These are phyloP conservation scores for Trichoderma oligosporum DNA, from an alignment of 2,329 filamentous ascomycete species.

Conservation along the genomic window DNA sequence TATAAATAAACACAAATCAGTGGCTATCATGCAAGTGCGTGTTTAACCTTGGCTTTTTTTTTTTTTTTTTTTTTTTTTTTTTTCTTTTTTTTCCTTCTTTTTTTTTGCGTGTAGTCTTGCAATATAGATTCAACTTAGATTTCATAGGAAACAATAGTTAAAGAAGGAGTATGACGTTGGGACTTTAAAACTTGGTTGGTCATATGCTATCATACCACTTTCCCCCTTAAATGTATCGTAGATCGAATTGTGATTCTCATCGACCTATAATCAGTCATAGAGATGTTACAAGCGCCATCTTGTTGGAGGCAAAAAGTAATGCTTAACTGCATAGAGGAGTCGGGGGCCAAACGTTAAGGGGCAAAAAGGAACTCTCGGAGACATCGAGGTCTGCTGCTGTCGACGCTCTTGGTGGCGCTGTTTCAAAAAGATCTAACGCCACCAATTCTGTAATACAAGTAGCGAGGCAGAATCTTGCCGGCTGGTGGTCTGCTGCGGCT, in stretches of 20 bases:
- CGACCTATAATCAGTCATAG: slow-evolving; percentile 1
- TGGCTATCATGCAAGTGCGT: too few relatives aligned
- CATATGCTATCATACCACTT: slow-evolving; percentile 1
- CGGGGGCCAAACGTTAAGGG: neutral
- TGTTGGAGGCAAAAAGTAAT: neutral
- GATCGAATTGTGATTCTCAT: too few relatives aligned
- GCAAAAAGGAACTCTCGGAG: neutral
- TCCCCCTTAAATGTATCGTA: neutral
- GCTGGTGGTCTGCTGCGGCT: neutral
- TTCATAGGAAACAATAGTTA: neutral
- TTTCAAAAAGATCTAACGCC: neutral
- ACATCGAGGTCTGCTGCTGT: neutral
- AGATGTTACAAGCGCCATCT: neutral
- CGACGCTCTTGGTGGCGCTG: neutral
- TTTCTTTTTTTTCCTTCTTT: too few relatives aligned
- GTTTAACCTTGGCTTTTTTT: neutral
- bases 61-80: neutral
- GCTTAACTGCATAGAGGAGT: neutral
- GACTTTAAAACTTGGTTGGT: neutral
- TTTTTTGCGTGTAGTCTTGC: too few relatives aligned
- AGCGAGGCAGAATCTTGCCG: slow-evolving; percentile 1
- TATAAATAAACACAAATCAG: neutral
- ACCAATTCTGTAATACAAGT: neutral
- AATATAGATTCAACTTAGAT: too few relatives aligned
- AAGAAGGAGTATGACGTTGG: slow-evolving; percentile 1